Evolutionary conservation across 1,139 yeast species (phyloP).

Genomic region (Candida labiduridarum): DNA sequence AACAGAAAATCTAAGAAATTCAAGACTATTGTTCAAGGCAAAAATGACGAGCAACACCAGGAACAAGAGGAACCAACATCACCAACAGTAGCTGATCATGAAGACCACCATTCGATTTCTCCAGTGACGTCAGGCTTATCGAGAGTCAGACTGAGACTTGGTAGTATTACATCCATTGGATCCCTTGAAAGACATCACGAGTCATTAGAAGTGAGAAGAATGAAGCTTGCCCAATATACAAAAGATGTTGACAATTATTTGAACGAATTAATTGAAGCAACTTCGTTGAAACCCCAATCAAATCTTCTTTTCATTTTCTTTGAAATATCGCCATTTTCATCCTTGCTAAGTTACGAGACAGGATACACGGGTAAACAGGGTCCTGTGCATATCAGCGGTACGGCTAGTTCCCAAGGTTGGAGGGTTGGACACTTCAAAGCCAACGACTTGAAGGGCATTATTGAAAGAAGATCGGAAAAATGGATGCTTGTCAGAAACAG

Average conservation of each 20-base stretch:
- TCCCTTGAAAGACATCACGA: slow-evolving; percentile 37
- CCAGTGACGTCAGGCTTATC: slow-evolving; percentile 19
- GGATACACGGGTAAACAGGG: slow-evolving; percentile 92
- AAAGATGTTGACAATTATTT: slow-evolving; percentile 62
- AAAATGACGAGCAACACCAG: background rate
- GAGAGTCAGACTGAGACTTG: slow-evolving; percentile 34
- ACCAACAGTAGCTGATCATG: slow-evolving; percentile 7
- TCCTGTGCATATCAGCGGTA: slow-evolving; percentile 71
- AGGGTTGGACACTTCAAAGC: slow-evolving; percentile 86
- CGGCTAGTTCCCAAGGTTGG: slow-evolving; percentile 93
- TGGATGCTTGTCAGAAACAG: slow-evolving; percentile 90
- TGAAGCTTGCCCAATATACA: slow-evolving; percentile 41
- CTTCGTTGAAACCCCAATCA: slow-evolving; percentile 77
- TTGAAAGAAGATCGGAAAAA: slow-evolving; percentile 84
- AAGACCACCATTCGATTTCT: slow-evolving; percentile 11
- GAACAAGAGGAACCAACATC: background rate
- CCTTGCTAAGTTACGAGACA: slow-evolving; percentile 79
- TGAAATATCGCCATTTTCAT: slow-evolving; percentile 86
- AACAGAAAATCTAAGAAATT: slow-evolving; percentile 9
- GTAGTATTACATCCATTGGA: slow-evolving; percentile 28
- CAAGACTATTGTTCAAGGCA: slow-evolving; percentile 2
- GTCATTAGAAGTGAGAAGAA: slow-evolving; percentile 22
- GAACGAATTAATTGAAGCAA: slow-evolving; percentile 55
- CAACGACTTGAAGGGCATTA: slow-evolving; percentile 80
- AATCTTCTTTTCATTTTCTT: slow-evolving; percentile 82